A percentile compares a stretch with the other conserved stretches of the same genome.
Evolutionary conservation across 2,329 filamentous ascomycete species (phyloP).

Genomic region (Raffaelea arxii): DNA sequence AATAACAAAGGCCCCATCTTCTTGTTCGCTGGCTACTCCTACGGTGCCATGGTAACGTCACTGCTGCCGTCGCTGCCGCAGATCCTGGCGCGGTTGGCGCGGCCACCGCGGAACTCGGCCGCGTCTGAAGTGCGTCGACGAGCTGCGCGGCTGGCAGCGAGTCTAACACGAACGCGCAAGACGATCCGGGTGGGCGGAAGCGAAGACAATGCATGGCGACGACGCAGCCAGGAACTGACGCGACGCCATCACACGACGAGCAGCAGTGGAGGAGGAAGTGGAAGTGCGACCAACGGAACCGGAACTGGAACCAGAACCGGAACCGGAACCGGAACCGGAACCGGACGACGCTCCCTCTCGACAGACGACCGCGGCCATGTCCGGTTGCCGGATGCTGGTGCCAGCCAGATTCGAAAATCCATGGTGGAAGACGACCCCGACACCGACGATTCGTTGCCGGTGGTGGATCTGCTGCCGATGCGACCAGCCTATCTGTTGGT

Average conservation of each 20-base stretch:
- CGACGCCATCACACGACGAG: too few species aligned
- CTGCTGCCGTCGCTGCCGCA: constrained; percentile 54
- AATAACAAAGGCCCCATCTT: constrained; percentile 25
- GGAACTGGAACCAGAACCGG: too few species aligned
- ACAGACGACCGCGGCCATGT: too few species aligned
- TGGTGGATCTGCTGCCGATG: constrained; percentile 25
- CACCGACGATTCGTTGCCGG: constrained; percentile 15
- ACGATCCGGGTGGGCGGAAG: constrained; percentile 41
- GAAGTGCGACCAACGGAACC: too few species aligned
- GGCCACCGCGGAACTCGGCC: constrained; percentile 42
- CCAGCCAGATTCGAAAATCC: not conserved
- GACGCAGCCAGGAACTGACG: constrained; percentile 7
- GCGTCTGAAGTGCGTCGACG: constrained; percentile 60
- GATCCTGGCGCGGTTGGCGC: constrained; percentile 51
- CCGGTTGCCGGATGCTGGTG: too few species aligned
- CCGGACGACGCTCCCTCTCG: not conserved
- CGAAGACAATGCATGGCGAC: constrained; percentile 25
- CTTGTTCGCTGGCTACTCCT: constrained; percentile 71
- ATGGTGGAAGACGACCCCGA: too few species aligned
- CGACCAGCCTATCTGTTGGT: constrained; percentile 52
- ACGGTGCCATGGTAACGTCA: constrained; percentile 74
- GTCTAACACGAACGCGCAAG: constrained; percentile 16
- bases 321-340: too few species aligned
- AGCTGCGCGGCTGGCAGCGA: constrained; percentile 55
- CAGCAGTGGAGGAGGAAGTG: too few species aligned